Evolutionary conservation across 768 basidiomycete genomes (phyloP), one percentile per base, ranked within the genome.

Genomic region (Hortiboletus campestris): DNA sequence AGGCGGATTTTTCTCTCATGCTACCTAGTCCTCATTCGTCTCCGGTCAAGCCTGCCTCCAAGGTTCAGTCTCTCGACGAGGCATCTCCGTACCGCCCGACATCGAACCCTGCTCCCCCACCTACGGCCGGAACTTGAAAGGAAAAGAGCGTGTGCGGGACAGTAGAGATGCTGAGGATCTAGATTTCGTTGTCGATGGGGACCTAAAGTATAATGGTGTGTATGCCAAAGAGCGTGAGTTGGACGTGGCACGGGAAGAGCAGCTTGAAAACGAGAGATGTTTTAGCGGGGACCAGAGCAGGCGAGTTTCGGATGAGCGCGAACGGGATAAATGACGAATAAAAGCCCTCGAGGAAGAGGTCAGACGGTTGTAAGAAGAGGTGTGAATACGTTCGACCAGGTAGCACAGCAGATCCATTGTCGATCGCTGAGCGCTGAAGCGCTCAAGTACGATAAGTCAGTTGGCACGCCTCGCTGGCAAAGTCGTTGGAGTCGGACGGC

Each of bases 331-430:
- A 64, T 82, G 79, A 51, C 77, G 79, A 48, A 90, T 91, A 31
- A 75, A 71, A 58, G 71, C 74, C 54, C 75, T 92, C 6, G 88
- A 91, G 62, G 80, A 80, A 46, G 90, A 92, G 64, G 82, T 90
- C 38, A 71, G 70, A 41, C 64, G 75, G 41, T 71, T 89, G 54
- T 83, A 77, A 58, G 78, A 80, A 63, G 84, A 86, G 79, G 86
- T 83, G 45, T 13, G 55, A 46, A 19, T n/a, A n/a, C n/a, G n/a
- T n/a, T n/a, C n/a, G n/a, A n/a, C n/a, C n/a, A n/a, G n/a, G n/a
- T n/a, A n/a, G n/a, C n/a, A n/a, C n/a, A n/a, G n/a, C n/a, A n/a
- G n/a, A n/a, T n/a, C n/a, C n/a, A n/a, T n/a, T n/a, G n/a, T n/a
- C n/a, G n/a, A n/a, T n/a, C n/a, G n/a, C n/a, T n/a, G n/a, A n/a